Conservation (phyloP, 208 protist genomes). For the Porcisia hertigi region DNA sequence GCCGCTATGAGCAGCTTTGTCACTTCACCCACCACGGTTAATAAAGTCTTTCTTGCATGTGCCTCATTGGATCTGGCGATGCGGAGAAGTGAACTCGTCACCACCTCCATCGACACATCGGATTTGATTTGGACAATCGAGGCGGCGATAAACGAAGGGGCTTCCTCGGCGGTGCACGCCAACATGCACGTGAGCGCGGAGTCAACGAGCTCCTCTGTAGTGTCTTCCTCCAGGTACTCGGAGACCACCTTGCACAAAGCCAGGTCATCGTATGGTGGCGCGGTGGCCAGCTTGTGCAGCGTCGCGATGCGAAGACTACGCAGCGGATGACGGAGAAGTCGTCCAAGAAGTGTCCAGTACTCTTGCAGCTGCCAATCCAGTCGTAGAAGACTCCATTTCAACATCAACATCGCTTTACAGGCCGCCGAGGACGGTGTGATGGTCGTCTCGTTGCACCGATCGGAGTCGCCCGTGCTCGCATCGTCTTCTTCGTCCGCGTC, state of each 20-base stretch:
- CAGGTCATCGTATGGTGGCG: constrained; percentile 19
- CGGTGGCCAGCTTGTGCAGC: constrained; percentile 10
- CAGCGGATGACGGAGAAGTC: constrained; percentile 16
- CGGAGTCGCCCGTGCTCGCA: not conserved
- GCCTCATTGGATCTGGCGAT: not conserved
- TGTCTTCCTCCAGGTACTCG: constrained; percentile 10
- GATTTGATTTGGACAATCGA: constrained; percentile 2
- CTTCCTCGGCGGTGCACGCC: constrained; percentile 13
- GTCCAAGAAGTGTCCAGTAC: constrained; percentile 21
- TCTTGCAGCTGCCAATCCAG: constrained; percentile 19
- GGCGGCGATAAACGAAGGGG: constrained; percentile 10
- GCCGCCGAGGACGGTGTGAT: constrained; percentile 11
- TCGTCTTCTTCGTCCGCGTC: not conserved
- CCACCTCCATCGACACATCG: constrained; percentile 8
- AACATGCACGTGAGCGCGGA: constrained; percentile 23
- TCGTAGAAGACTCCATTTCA: constrained; percentile 11
- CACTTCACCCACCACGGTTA: not conserved
- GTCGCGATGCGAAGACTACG: constrained; percentile 11
- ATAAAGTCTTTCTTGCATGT: not conserved
- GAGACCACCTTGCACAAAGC: constrained; percentile 13
- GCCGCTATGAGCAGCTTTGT: constrained; percentile 2
- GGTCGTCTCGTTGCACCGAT: not conserved
- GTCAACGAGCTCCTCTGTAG: not conserved
- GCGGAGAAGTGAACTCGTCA: not conserved
- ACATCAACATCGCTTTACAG: constrained; percentile 19